Conservation (phyloP, 192 early-diverging fungal species). For the Powellomyces hirtus region DNA sequence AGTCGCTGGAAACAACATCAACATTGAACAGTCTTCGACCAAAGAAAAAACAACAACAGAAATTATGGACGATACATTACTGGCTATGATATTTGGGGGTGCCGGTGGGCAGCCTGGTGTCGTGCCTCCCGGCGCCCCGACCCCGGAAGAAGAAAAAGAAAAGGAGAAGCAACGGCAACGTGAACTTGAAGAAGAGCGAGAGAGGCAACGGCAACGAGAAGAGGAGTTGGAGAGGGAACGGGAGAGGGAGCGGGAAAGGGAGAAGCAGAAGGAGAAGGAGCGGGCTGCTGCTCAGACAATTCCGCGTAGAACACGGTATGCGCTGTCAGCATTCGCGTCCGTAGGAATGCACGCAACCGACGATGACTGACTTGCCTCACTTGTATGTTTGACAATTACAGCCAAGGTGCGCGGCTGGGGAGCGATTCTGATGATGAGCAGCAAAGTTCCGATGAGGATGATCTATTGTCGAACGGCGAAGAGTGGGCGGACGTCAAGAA, state of each 20-base stretch:
- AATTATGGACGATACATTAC: background rate
- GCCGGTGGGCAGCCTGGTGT: background rate
- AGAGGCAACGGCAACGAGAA: background rate
- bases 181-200: too few species aligned
- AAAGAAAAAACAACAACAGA: too few species aligned
- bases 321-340: too few species aligned
- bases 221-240: background rate
- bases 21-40: too few species aligned
- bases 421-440: background rate
- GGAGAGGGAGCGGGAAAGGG: background rate
- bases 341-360: too few species aligned
- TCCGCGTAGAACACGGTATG: background rate
- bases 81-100: background rate
- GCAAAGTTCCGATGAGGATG: constrained; percentile 5
- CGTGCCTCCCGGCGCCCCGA: background rate
- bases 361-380: too few species aligned
- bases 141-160: background rate
- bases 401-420: background rate
- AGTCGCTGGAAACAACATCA: too few species aligned
- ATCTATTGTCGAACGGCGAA: constrained; percentile 18
- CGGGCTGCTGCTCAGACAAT: background rate
- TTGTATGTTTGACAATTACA: too few species aligned
- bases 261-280: background rate
- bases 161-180: background rate
- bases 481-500: constrained; percentile 24